Percentiles rank a stretch among this genome's conserved stretches.
These are phyloP conservation scores for Dipodascopsis tothii DNA, from an alignment of 805 yeast species.

Conservation along the genomic window DNA sequence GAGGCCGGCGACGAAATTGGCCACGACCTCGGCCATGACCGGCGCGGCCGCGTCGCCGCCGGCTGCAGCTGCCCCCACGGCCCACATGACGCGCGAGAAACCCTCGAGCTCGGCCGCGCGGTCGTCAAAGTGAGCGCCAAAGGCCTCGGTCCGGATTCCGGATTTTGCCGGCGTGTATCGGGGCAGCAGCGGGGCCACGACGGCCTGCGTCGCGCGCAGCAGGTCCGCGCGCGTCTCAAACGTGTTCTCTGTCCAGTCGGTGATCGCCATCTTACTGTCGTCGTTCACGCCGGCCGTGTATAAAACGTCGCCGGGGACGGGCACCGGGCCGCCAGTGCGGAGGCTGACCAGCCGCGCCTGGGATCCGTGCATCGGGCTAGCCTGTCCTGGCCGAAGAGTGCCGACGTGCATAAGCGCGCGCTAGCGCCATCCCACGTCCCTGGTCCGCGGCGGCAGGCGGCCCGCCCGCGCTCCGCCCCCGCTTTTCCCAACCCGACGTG, in stretches of 20 bases:
- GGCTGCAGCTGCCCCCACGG: constrained; percentile 27
- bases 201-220: constrained; percentile 2
- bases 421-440: too few relatives aligned
- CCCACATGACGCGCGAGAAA: constrained; percentile 31
- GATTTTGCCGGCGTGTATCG: constrained; percentile 6
- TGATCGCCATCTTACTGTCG: too few relatives aligned
- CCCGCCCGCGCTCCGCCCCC: too few relatives aligned
- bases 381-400: too few relatives aligned
- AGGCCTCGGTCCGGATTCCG: constrained; percentile 19
- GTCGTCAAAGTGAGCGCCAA: constrained; percentile 28
- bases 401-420: too few relatives aligned
- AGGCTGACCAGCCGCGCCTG: too few relatives aligned
- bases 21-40: constrained; percentile 2
- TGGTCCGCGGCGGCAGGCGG: too few relatives aligned
- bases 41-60: constrained; percentile 22
- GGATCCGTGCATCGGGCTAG: too few relatives aligned
- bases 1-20: constrained; percentile 26
- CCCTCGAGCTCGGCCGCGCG: constrained; percentile 30
- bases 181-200: constrained; percentile 6
- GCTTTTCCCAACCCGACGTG: too few relatives aligned
- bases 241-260: constrained; percentile 3
- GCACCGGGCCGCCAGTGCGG: too few relatives aligned
- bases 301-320: too few relatives aligned
- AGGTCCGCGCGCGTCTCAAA: constrained; percentile 3
- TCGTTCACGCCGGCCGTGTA: too few relatives aligned